These are phyloP conservation scores for Pleurotus eryngii DNA, from an alignment of 768 basidiomycete genomes.

Conservation along the genomic window DNA sequence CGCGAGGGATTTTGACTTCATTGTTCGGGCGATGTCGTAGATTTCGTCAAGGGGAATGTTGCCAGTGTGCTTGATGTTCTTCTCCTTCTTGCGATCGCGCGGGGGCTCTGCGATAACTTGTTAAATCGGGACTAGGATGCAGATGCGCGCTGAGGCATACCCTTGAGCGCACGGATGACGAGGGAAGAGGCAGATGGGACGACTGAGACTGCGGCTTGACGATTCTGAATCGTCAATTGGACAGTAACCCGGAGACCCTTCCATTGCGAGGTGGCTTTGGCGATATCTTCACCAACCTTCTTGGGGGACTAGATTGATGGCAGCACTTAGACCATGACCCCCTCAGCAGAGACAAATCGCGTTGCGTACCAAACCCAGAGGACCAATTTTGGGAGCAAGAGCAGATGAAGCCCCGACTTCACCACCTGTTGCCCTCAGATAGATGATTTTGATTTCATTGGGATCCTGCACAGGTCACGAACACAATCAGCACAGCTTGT, in stretches of 20 bases:
- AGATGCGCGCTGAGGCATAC: constrained; percentile 32
- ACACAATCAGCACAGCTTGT: constrained; percentile 5
- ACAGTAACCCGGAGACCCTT: constrained; percentile 99
- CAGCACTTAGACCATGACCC: constrained; percentile 12
- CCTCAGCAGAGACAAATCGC: not conserved
- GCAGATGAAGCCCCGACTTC: constrained; percentile 99
- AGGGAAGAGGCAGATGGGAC: constrained; percentile 97
- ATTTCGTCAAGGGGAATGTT: constrained; percentile 95
- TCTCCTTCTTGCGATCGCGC: constrained; percentile 99
- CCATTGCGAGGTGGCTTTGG: constrained; percentile 97
- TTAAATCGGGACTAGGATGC: constrained; percentile 17
- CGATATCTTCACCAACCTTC: constrained; percentile 99
- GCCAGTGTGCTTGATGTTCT: constrained; percentile 98
- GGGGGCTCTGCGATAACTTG: constrained; percentile 73
- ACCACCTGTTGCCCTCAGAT: constrained; percentile 97
- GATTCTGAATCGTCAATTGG: constrained; percentile 99
- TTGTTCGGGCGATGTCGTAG: constrained; percentile 91
- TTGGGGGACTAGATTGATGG: constrained; percentile 81
- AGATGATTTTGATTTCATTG: constrained; percentile 97
- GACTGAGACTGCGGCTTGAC: constrained; percentile 95
- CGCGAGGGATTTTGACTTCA: constrained; percentile 91
- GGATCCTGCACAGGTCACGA: constrained; percentile 66
- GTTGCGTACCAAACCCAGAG: constrained; percentile 89
- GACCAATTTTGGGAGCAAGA: constrained; percentile 99
- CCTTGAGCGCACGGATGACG: constrained; percentile 97